phyloP scores from a whole-genome alignment of 352 stramenopile species.

The Phytophthora nicotianae region DNA sequence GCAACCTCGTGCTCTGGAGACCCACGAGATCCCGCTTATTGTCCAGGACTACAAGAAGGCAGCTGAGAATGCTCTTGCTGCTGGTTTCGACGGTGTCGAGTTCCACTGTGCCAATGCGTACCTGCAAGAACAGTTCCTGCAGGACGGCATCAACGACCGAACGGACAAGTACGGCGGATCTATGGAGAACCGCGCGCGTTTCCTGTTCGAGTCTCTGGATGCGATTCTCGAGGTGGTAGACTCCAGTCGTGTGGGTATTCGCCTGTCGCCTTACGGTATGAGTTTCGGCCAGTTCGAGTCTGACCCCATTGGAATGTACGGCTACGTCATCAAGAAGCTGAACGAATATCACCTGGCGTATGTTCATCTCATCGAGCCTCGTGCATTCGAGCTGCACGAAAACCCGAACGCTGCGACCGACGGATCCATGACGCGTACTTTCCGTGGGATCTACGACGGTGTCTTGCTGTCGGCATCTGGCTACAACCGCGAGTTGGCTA shows the following conservation, averaged over 20 bases:
- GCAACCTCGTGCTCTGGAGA: slow-evolving; percentile 60
- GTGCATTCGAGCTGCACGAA: slow-evolving; percentile 34
- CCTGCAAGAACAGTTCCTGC: slow-evolving; percentile 89
- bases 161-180: slow-evolving; percentile 85
- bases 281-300: slow-evolving; percentile 47
- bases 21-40: slow-evolving; percentile 71
- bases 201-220: slow-evolving; percentile 61
- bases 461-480: slow-evolving; percentile 54
- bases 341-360: slow-evolving; percentile 56
- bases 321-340: slow-evolving; percentile 39
- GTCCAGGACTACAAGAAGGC: slow-evolving; percentile 75
- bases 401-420: slow-evolving; percentile 37
- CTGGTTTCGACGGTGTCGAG: slow-evolving; percentile 52
- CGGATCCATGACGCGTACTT: slow-evolving; percentile 47
- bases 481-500: slow-evolving; percentile 37
- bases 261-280: slow-evolving; percentile 37
- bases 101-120: slow-evolving; percentile 92
- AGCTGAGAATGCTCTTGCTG: slow-evolving; percentile 75
- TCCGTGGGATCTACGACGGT: slow-evolving; percentile 55
- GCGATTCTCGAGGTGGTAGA: slow-evolving; percentile 45
- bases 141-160: slow-evolving; percentile 72
- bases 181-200: slow-evolving; percentile 37
- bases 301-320: slow-evolving; percentile 44
- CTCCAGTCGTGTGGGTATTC: slow-evolving; percentile 43
- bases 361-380: slow-evolving; percentile 55